Evolutionary conservation across 768 basidiomycete genomes (phyloP).

Genomic region (Tulasnella sp.): DNA sequence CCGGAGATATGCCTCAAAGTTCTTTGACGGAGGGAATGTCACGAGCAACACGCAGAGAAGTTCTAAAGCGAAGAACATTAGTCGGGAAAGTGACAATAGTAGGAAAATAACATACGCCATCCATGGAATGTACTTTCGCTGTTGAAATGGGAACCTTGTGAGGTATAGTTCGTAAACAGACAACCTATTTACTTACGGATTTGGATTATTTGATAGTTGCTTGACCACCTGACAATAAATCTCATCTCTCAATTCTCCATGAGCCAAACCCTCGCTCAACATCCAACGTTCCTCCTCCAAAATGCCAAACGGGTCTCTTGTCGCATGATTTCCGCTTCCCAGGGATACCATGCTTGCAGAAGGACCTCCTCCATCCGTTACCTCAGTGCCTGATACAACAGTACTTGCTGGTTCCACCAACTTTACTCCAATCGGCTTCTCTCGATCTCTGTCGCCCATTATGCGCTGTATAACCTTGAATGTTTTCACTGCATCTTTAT

Average conservation of each 20-base stretch:
- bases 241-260: conserved; percentile 82
- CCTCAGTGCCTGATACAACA: too few relatives aligned
- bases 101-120: conserved; percentile 37
- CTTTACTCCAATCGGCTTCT: conserved; percentile 39
- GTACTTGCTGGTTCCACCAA: too few relatives aligned
- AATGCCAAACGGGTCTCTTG: conserved; percentile 21
- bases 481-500: conserved; percentile 65
- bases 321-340: conserved; percentile 8
- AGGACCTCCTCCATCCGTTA: neutral
- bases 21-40: conserved; percentile 86
- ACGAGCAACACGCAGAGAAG: conserved; percentile 79
- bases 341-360: neutral
- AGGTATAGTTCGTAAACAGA: neutral
- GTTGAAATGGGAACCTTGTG: conserved; percentile 1
- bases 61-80: conserved; percentile 24
- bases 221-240: conserved; percentile 90
- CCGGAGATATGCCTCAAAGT: conserved; percentile 74
- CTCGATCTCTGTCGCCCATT: conserved; percentile 84
- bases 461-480: conserved; percentile 87
- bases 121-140: conserved; percentile 83
- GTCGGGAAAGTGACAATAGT: neutral
- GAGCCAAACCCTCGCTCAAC: conserved; percentile 59
- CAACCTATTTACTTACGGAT: conserved; percentile 40
- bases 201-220: conserved; percentile 73
- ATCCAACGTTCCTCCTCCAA: conserved; percentile 83